These are phyloP conservation scores for Hypoxylon sp. DNA, from an alignment of 2,329 filamentous ascomycete genomes.

Conservation along the genomic window DNA sequence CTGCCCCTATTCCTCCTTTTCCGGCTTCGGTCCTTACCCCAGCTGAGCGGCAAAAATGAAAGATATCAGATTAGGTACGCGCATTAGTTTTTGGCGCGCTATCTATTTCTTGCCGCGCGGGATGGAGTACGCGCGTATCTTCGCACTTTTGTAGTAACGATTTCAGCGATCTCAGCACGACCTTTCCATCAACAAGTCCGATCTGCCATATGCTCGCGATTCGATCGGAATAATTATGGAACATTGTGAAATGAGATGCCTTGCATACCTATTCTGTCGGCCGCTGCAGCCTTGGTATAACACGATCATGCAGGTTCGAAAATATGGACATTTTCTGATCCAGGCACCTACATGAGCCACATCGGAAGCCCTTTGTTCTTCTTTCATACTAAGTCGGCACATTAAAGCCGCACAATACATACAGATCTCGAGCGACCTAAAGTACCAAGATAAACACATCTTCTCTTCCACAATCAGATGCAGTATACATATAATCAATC, in stretches of 20 bases:
- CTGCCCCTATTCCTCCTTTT: conserved; percentile 13
- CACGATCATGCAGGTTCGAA: too few relatives aligned
- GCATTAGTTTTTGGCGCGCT: conserved; percentile 6
- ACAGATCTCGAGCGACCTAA: too few relatives aligned
- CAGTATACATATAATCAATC: too few relatives aligned
- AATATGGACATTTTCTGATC: too few relatives aligned
- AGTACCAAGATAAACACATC: too few relatives aligned
- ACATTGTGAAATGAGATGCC: not conserved
- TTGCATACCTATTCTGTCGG: not conserved
- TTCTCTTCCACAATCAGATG: too few relatives aligned
- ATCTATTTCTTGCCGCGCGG: conserved; percentile 6
- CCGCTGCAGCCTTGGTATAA: not conserved
- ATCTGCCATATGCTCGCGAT: not conserved
- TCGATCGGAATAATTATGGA: not conserved
- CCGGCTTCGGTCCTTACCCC: conserved; percentile 6
- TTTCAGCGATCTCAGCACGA: not conserved
- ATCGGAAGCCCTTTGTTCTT: too few relatives aligned
- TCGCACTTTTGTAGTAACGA: not conserved
- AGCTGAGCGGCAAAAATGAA: not conserved
- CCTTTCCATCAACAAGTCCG: not conserved
- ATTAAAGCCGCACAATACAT: too few relatives aligned
- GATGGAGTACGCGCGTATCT: conserved; percentile 1
- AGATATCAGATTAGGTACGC: not conserved
- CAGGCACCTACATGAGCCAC: too few relatives aligned
- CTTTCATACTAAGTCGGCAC: too few relatives aligned